Evolutionary conservation across 139 green algal species (phyloP), one percentile per base, ranked within the genome.

Genomic region (Asterochloris erici): DNA sequence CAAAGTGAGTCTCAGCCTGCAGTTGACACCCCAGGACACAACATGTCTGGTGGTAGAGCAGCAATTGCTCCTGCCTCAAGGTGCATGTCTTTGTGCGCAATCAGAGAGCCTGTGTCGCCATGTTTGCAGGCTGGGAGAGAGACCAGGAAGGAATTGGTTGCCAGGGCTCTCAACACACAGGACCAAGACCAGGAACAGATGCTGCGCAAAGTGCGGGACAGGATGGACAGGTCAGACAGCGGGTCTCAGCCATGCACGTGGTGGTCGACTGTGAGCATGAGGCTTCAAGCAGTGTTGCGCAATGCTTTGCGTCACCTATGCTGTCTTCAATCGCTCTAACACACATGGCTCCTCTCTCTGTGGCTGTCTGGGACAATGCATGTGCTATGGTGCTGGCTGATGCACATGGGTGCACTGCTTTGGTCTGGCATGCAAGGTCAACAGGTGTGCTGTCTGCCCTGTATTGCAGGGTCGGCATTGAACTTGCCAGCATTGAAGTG

Each of bases 391-490:
- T n/a, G n/a, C 19, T 27, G 19, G 17, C 23, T 76, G 70, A 76
- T 54, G 28, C 12, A 23, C 70, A 76, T 12, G 21, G 47, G 17
- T 64, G 11, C 15, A 28, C 24, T 12, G 0, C 11, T 77, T 21
- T n/a, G 19, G 66, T 71, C 21, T 71, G 66, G 66, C 21, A 71
- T 21, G 2, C 21, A 21, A 71, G 66, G 21, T 71, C 66, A 10
- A 21, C 21, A 10, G 17, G 66, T 71, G 19, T 2, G 66, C 17
- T 24, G 21, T 71, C 19, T 71, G 66, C 38, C 38, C 38, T 54
- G 38, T 54, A 0, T 21, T 80, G 60, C 79, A 87, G 84, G 68
- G 84, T 79, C 27, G 79, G 79, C 23, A 77, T 87, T 23, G 23
- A 82, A 60, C 17, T 71, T 60, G 23, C 79, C 12, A 74, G 54